These are phyloP conservation scores for Hygrocybe punicea DNA, from an alignment of 768 basidiomycete genomes.

Conservation along the genomic window DNA sequence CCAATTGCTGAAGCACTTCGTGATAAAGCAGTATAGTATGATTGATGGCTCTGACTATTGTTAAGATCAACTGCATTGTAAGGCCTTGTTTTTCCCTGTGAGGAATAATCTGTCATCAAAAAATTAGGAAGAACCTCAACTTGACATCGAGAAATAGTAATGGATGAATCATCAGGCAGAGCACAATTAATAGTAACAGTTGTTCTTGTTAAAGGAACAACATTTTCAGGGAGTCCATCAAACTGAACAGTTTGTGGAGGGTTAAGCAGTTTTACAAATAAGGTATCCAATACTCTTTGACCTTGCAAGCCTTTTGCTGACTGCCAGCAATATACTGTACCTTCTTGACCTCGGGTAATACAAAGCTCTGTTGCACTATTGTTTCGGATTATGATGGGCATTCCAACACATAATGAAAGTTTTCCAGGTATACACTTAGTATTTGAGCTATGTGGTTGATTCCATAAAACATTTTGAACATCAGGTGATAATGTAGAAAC, in stretches of 20 bases:
- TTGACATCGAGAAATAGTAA: conserved; percentile 19
- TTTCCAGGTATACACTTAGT: conserved; percentile 26
- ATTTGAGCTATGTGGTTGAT: conserved; percentile 3
- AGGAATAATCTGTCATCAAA: conserved; percentile 31
- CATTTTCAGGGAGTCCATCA: conserved; percentile 3
- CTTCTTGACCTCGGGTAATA: conserved; percentile 33
- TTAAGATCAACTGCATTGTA: conserved; percentile 27
- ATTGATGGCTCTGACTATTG: conserved; percentile 13
- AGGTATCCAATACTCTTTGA: conserved; percentile 14
- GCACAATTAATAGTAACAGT: conserved; percentile 8
- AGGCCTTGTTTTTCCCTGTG: conserved; percentile 22
- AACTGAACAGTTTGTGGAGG: not conserved
- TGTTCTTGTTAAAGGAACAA: conserved; percentile 24
- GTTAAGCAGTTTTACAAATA: conserved; percentile 21
- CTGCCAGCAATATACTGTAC: conserved; percentile 25
- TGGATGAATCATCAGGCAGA: conserved; percentile 18
- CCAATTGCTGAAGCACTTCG: conserved; percentile 17
- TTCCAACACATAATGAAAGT: conserved; percentile 28
- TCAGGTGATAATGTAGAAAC: not conserved
- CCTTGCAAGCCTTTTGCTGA: conserved; percentile 11
- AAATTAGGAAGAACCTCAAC: conserved; percentile 24
- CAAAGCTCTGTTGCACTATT: conserved; percentile 31
- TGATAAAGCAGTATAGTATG: conserved; percentile 18
- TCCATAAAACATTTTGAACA: conserved; percentile 9
- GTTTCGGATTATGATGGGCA: conserved; percentile 28